Evolutionary conservation across 2,329 filamentous ascomycete species (phyloP).

Genomic region (Arthrinium puccinioides): DNA sequence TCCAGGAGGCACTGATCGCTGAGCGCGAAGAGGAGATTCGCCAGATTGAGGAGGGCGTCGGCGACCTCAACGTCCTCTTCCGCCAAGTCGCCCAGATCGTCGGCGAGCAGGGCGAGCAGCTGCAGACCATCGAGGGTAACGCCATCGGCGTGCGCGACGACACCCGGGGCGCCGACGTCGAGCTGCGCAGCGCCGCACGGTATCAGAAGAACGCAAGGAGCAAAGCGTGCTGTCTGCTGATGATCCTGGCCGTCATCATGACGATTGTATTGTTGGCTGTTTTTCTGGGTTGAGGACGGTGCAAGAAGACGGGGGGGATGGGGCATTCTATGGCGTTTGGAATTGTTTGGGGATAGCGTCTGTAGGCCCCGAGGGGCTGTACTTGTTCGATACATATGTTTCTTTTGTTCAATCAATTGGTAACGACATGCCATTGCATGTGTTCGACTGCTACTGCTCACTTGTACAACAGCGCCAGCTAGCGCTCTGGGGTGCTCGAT

Average conservation of each 20-base stretch:
- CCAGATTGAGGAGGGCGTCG: conserved; percentile 94
- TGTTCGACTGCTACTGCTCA: too few relatives aligned
- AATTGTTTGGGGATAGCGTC: conserved; percentile 5
- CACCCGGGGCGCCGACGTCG: conserved; percentile 76
- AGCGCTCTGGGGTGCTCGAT: too few relatives aligned
- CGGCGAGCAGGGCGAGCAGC: conserved; percentile 80
- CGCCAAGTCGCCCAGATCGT: conserved; percentile 98
- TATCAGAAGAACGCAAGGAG: conserved; percentile 95
- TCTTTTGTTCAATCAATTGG: too few relatives aligned
- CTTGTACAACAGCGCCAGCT: too few relatives aligned
- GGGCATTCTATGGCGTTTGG: conserved; percentile 11
- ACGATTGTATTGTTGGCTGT: conserved; percentile 86
- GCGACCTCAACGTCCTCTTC: conserved; percentile 93
- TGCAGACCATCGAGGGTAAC: conserved; percentile 83
- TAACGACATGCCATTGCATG: too few relatives aligned
- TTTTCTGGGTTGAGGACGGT: conserved; percentile 56
- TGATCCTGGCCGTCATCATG: conserved; percentile 83
- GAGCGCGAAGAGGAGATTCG: conserved; percentile 96
- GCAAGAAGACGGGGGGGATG: neutral
- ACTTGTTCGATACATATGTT: too few relatives aligned
- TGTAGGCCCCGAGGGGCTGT: too few relatives aligned
- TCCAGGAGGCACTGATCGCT: conserved; percentile 90
- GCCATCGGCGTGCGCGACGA: conserved; percentile 77
- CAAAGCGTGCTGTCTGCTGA: conserved; percentile 85
- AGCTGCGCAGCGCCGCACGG: conserved; percentile 76